Evolutionary conservation across 164 flowering plant species (phyloP), one percentile per base, ranked within the genome.

Genomic region (Malania oleifera): DNA sequence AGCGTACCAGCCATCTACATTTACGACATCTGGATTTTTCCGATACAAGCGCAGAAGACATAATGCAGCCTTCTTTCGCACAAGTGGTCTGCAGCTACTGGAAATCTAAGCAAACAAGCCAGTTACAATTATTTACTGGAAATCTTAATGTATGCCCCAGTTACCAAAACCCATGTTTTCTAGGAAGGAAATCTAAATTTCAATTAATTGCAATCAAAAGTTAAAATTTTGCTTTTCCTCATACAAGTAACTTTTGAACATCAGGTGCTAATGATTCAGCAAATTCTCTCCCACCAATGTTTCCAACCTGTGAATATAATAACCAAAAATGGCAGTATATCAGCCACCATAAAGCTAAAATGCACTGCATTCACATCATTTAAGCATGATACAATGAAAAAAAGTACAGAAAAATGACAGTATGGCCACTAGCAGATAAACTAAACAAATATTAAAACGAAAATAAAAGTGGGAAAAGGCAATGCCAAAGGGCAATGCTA

Each of bases 221-320:
- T 46, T 12, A 26, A 0, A 14, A 56, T 31, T 2, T 26, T 24
- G 26, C 28, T 25, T 31, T 50, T 45, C 55, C 50, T 31, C 93
- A 84, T 82, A 95, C 98, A 71, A 91, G 87, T 71, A 91, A 73
- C 69, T 89, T 89, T 66, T 95, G 99, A 31, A 89, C 99, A 82
- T 95, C 96, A 65, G 96, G 95, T 47, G 99, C 96, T 66, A 95
- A 80, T 11, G 99, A 95, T 72, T 95, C 98, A 20, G 99, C 86
- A 75, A 95, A 95, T 49, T 95, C 99, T 78, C 99, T 81, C 43
- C 99, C 99, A 60, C 99, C 98, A 73, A 89, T 91, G 69, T 95
- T 95, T 19, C 99, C 99, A 66, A 91, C 98, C 98, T 95, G 70
- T 45, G 56, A 25, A 66, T 39, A 53, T 50, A 29, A 43, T 43